Evolutionary conservation across 2,329 filamentous ascomycete genomes (phyloP).

Genomic region (Trichoderma citrinoviride): DNA sequence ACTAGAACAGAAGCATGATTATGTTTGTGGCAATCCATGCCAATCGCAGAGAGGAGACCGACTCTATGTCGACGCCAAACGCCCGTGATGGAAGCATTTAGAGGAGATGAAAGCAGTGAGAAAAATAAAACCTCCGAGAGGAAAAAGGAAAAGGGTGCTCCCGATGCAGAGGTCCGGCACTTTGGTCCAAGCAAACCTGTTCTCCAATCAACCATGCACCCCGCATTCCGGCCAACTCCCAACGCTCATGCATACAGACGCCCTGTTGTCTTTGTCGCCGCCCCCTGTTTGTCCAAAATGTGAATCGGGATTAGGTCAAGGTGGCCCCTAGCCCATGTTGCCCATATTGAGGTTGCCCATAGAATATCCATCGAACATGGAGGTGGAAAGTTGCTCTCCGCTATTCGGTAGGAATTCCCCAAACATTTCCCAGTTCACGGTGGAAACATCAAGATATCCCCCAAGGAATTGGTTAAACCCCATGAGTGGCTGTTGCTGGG

Average conservation of each 20-base stretch:
- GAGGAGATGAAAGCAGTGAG: background rate
- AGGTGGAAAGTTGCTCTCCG: slow-evolving; percentile 32
- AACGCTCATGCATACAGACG: background rate
- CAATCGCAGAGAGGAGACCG: slow-evolving; percentile 12
- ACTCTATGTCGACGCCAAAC: slow-evolving; percentile 16
- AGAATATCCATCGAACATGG: slow-evolving; percentile 35
- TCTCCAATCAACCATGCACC: background rate
- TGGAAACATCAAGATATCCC: slow-evolving; percentile 43
- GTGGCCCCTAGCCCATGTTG: background rate
- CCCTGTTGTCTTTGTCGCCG: background rate
- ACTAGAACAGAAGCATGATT: background rate
- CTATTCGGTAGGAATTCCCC: slow-evolving; percentile 31
- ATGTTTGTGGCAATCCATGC: slow-evolving; percentile 12
- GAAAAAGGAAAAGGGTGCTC: background rate
- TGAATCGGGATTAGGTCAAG: no score
- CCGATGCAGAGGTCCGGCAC: background rate
- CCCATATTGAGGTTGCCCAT: slow-evolving; percentile 21
- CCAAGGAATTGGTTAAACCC: slow-evolving; percentile 46
- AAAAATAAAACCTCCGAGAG: background rate
- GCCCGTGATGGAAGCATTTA: background rate
- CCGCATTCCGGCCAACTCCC: background rate
- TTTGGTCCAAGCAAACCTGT: background rate
- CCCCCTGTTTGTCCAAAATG: background rate
- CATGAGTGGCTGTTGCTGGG: slow-evolving; percentile 25
- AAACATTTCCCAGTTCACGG: slow-evolving; percentile 49